Evolutionary conservation across 2,329 filamentous ascomycete species (phyloP).

Genomic region (Ceratocystiopsis sp.): DNA sequence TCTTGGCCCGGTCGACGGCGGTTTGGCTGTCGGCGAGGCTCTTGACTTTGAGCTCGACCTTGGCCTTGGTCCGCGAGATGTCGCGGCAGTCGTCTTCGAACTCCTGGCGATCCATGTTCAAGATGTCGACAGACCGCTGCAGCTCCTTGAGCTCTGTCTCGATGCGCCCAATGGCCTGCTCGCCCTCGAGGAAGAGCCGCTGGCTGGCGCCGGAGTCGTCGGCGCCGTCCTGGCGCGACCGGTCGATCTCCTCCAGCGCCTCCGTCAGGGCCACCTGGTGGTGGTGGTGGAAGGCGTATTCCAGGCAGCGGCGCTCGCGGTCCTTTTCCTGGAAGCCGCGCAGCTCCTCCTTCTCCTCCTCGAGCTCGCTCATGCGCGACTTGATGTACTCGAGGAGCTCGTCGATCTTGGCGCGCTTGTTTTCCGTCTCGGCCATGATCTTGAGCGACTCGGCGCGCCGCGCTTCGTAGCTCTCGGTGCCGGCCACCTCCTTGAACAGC

Average conservation of each 20-base stretch:
- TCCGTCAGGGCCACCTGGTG: constrained; percentile 68
- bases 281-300: constrained; percentile 86
- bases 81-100: constrained; percentile 82
- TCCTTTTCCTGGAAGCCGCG: constrained; percentile 91
- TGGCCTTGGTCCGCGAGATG: constrained; percentile 60
- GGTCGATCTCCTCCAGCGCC: constrained; percentile 69
- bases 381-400: constrained; percentile 84
- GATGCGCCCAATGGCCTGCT: constrained; percentile 61
- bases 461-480: constrained; percentile 91
- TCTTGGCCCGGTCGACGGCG: constrained; percentile 54
- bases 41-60: constrained; percentile 73
- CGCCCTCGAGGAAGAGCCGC: constrained; percentile 56
- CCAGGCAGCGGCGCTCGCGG: constrained; percentile 73
- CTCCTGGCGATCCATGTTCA: constrained; percentile 71
- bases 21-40: constrained; percentile 69
- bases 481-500: constrained; percentile 91
- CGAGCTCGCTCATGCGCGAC: constrained; percentile 71
- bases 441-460: constrained; percentile 81
- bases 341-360: constrained; percentile 94
- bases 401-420: constrained; percentile 88
- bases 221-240: constrained; percentile 61
- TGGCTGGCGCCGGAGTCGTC: constrained; percentile 73
- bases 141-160: constrained; percentile 66
- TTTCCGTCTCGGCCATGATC: constrained; percentile 93
- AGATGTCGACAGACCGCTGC: constrained; percentile 66